Evolutionary conservation across 2,329 filamentous ascomycete species (phyloP), one percentile per base, ranked within the genome.

Genomic region (Myriosclerotinia curreyana): DNA sequence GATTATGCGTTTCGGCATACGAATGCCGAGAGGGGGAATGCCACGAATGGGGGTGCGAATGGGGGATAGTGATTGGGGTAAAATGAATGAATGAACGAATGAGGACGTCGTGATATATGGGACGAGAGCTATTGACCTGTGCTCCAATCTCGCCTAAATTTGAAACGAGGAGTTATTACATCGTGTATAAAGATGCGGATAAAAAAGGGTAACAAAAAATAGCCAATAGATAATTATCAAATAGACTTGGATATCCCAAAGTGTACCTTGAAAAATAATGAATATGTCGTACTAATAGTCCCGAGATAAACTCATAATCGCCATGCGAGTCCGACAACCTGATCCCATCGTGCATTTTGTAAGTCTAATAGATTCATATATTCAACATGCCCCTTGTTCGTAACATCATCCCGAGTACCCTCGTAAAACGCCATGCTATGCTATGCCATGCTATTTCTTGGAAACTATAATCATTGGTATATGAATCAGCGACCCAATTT

Each of bases 321-420:
- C 5, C 14, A 36, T 48, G 28, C 42, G 9, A 58, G 7, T 15
- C 55, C 42, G 12, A 48, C 28, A 48, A 36, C 14, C 42, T 20
- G 42, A 58, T 48, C 55, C 55, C 48, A 48, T 17, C 48, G 14
- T 59, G 42, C 20, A 17, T 14, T 55, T 22, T n/a, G 31, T 25
- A 9, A 48, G 14, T 7, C n/a, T 48, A 17, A 48, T 25, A 20
- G 17, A 48, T 25, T 22, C 55, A 36, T 28, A n/a, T 36, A 48
- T 59, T 59, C 55, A 59, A 59, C 28, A 44, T 59, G 31, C 14
- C 9, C 15, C 34, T 38, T 38, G 22, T n/a, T 42, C 55, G 31
- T 59, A 25, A 59, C 15, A 25, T 49, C 55, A 59, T 36, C n/a
- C 38, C n/a, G 8, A 40, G 8, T 28, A 22, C 17, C 55, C 14